These are phyloP conservation scores for Leccinum subgranulosum DNA, from an alignment of 768 basidiomycete species.

Conservation along the genomic window DNA sequence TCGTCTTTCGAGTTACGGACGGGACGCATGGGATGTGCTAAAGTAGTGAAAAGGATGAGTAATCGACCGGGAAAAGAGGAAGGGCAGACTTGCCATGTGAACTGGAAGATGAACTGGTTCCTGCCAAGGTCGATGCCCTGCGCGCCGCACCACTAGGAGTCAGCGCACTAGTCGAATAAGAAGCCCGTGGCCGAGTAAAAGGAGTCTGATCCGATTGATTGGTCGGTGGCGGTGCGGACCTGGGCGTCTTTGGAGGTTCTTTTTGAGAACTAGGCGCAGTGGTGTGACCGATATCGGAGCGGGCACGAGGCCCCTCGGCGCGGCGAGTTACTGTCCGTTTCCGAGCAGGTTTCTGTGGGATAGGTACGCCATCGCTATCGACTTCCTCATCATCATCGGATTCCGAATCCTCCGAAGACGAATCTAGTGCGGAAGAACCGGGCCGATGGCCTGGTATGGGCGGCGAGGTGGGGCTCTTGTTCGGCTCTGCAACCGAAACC, in stretches of 20 bases:
- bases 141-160: constrained; percentile 50
- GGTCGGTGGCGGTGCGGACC: constrained; percentile 31
- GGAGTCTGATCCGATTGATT: constrained; percentile 5
- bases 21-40: constrained; percentile 6
- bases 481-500: constrained; percentile 15
- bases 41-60: not conserved
- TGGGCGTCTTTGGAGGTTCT: constrained; percentile 12
- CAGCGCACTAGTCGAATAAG: constrained; percentile 57
- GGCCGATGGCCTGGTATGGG: constrained; percentile 11
- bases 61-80: not conserved
- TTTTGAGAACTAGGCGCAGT: constrained; percentile 1
- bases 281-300: constrained; percentile 21
- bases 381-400: constrained; percentile 36
- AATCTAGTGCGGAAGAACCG: constrained; percentile 14
- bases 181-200: constrained; percentile 42
- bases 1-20: constrained; percentile 9
- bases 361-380: constrained; percentile 33
- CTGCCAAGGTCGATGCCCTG: constrained; percentile 42
- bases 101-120: constrained; percentile 28
- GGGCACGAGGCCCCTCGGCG: constrained; percentile 1
- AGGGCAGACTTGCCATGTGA: constrained; percentile 27
- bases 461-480: constrained; percentile 7
- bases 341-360: constrained; percentile 33
- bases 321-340: constrained; percentile 35
- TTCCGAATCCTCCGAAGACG: constrained; percentile 36